phyloP scores from a whole-genome alignment of 495 filamentous ascomycete genomes.

The Hypoxylon lienhwacheense region DNA sequence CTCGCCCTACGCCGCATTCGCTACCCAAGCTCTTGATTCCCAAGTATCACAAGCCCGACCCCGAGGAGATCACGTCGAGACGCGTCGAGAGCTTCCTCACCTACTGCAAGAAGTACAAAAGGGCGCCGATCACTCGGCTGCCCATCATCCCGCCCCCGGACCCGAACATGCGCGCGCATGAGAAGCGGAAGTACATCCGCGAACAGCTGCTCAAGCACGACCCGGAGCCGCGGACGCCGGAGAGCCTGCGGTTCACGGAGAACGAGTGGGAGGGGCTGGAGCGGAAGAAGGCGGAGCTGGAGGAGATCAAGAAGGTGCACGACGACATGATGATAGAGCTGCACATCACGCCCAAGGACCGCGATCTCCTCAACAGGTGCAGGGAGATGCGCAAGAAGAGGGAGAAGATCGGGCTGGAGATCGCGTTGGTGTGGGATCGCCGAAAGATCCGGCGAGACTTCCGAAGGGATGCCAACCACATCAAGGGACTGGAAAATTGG shows the following conservation, averaged over 20 bases:
- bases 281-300: background rate
- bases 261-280: slow-evolving; percentile 8
- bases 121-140: slow-evolving; percentile 14
- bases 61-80: slow-evolving; percentile 19
- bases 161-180: background rate
- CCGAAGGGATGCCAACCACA: slow-evolving; percentile 16
- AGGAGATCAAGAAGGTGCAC: slow-evolving; percentile 3
- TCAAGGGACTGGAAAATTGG: slow-evolving; percentile 9
- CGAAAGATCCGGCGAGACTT: slow-evolving; percentile 20
- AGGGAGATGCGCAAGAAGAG: background rate
- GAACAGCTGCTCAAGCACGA: background rate
- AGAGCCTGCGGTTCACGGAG: slow-evolving; percentile 20
- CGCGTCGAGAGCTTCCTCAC: slow-evolving; percentile 7
- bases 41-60: background rate
- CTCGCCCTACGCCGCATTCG: slow-evolving; percentile 16
- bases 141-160: background rate
- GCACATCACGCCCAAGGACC: background rate
- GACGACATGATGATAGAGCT: slow-evolving; percentile 1
- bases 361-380: background rate
- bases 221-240: background rate
- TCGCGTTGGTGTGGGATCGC: background rate
- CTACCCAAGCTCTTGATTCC: slow-evolving; percentile 19
- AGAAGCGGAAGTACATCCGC: background rate
- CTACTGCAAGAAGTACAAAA: slow-evolving; percentile 11
- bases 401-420: slow-evolving; percentile 14